Evolutionary conservation across 495 filamentous ascomycete genomes (phyloP).

Genomic region (Lasiosphaeria ovina): DNA sequence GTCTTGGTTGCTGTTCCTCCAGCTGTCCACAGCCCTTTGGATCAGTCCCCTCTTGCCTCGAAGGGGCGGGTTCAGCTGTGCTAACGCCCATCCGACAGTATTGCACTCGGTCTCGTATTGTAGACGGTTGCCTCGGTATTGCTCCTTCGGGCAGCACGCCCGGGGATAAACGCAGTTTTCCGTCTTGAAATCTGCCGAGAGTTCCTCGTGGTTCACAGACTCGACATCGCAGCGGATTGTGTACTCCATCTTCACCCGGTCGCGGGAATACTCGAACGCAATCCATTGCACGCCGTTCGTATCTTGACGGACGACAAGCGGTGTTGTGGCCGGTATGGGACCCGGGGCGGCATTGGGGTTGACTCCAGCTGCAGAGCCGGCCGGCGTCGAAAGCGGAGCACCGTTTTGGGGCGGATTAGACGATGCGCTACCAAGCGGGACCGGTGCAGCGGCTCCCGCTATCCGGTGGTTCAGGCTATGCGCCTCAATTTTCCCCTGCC

Average conservation of each 20-base stretch:
- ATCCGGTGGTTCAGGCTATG: conserved; percentile 54
- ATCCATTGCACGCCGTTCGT: conserved; percentile 99
- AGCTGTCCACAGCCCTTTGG: conserved; percentile 95
- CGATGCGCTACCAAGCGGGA: conserved; percentile 43
- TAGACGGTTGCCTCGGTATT: conserved; percentile 91
- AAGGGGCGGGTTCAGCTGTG: conserved; percentile 85
- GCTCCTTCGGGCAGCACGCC: conserved; percentile 91
- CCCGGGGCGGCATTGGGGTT: conserved; percentile 94
- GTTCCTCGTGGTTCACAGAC: conserved; percentile 85
- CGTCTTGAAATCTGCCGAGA: conserved; percentile 86
- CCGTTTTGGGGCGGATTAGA: conserved; percentile 48
- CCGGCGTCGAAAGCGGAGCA: conserved; percentile 52
- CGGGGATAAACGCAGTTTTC: conserved; percentile 98
- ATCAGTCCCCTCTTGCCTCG: conserved; percentile 93
- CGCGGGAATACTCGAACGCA: conserved; percentile 95
- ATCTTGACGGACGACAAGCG: conserved; percentile 90
- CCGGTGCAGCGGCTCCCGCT: conserved; percentile 55
- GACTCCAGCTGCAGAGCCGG: conserved; percentile 49
- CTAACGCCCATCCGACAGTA: conserved; percentile 94
- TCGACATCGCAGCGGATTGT: conserved; percentile 98
- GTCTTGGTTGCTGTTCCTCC: conserved; percentile 98
- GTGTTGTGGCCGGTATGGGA: conserved; percentile 96
- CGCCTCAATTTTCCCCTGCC: conserved; percentile 59
- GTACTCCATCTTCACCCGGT: conserved; percentile 99
- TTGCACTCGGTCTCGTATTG: conserved; percentile 99